phyloP scores from a whole-genome alignment of 176 grass and related monocot species.

The Avena insularis region DNA sequence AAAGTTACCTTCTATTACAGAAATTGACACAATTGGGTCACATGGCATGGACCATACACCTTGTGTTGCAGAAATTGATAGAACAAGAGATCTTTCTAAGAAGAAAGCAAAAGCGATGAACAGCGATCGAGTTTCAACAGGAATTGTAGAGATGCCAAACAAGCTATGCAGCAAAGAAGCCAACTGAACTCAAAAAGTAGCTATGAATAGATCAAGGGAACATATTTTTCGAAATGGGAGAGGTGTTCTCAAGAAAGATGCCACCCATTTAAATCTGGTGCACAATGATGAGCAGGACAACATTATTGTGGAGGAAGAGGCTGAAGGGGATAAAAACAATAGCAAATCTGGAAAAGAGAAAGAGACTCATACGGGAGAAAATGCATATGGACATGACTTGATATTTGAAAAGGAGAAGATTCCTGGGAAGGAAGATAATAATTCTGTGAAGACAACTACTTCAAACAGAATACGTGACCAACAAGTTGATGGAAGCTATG shows the following conservation, averaged over 20 bases:
- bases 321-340: slow-evolving; percentile 22
- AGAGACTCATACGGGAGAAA: neutral
- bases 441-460: slow-evolving; percentile 35
- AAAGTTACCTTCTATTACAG: slow-evolving; percentile 54
- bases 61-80: slow-evolving; percentile 14
- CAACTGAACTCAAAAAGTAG: neutral
- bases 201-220: neutral
- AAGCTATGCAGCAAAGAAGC: slow-evolving; percentile 17
- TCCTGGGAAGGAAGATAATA: neutral
- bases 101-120: slow-evolving; percentile 27
- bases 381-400: slow-evolving; percentile 21
- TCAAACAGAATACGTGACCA: neutral
- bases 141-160: slow-evolving; percentile 9
- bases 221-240: neutral
- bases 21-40: slow-evolving; percentile 39
- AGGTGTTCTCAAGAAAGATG: neutral
- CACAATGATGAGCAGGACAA: neutral
- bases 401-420: slow-evolving; percentile 24
- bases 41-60: slow-evolving; percentile 58
- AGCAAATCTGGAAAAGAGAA: slow-evolving; percentile 15
- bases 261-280: slow-evolving; percentile 2
- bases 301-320: neutral
- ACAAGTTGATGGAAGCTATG: slow-evolving; percentile 36
- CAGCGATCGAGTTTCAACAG: slow-evolving; percentile 2
- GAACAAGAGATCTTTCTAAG: slow-evolving; percentile 34